Evolutionary conservation across 306 rosid genomes (phyloP).

Genomic region (Styphnolobium japonicum): DNA sequence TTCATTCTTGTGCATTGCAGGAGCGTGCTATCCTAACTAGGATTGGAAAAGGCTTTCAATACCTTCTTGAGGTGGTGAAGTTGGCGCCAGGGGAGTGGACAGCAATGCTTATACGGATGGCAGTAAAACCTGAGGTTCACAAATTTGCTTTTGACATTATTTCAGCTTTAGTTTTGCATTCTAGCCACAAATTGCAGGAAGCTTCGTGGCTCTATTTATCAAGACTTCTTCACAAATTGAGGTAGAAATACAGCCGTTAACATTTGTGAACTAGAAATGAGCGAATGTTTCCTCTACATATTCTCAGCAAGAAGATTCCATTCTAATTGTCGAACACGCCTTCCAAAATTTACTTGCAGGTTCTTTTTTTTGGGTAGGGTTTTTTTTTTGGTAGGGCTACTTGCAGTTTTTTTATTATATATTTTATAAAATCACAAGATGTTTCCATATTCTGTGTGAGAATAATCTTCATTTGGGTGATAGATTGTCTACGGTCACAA

Average conservation of each 20-base stretch:
- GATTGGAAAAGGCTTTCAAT: constrained; percentile 59
- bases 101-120: constrained; percentile 74
- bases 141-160: constrained; percentile 60
- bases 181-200: constrained; percentile 52
- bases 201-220: constrained; percentile 72
- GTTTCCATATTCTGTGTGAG: no score
- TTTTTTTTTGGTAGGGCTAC: no score
- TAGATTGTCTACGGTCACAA: no score
- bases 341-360: not conserved
- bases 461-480: no score
- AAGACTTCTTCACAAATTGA: constrained; percentile 58
- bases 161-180: constrained; percentile 55
- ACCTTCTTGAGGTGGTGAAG: constrained; percentile 58
- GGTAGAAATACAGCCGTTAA: constrained; percentile 19
- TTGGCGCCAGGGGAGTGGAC: constrained; percentile 87
- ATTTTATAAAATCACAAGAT: no score
- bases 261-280: constrained; percentile 21
- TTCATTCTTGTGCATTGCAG: constrained; percentile 40
- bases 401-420: no score
- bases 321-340: not conserved
- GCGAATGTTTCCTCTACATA: not conserved
- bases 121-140: constrained; percentile 73
- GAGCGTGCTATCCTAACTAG: constrained; percentile 52
- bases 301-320: not conserved
- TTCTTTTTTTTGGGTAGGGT: no score